A percentile compares a stretch with the other conserved stretches of the same genome.
These are phyloP conservation scores for Botryotinia globosa DNA, from an alignment of 2,329 filamentous ascomycete genomes.

Conservation along the genomic window DNA sequence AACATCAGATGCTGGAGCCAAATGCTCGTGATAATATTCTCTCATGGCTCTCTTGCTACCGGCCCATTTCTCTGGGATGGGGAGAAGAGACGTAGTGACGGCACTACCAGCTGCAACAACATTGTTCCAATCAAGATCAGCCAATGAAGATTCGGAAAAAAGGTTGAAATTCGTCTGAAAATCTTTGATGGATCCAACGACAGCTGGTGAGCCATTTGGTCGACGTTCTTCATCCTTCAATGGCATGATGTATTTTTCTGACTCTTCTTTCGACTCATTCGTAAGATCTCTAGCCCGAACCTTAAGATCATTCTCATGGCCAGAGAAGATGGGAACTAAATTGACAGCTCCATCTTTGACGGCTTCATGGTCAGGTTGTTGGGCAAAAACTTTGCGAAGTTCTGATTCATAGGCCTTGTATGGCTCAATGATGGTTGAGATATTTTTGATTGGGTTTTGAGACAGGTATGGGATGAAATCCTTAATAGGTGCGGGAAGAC, in stretches of 20 bases:
- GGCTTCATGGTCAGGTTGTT: constrained; percentile 58
- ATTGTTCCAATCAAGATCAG: constrained; percentile 77
- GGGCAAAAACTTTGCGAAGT: constrained; percentile 66
- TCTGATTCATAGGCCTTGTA: constrained; percentile 66
- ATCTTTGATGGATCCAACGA: constrained; percentile 63
- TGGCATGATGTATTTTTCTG: constrained; percentile 67
- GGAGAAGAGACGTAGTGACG: constrained; percentile 74
- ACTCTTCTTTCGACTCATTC: constrained; percentile 57
- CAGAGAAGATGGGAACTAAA: constrained; percentile 62
- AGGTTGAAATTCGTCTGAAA: constrained; percentile 78
- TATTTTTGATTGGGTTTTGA: constrained; percentile 50
- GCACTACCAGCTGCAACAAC: constrained; percentile 78
- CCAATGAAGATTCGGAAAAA: constrained; percentile 75
- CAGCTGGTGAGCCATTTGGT: constrained; percentile 60
- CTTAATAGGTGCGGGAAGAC: constrained; percentile 32
- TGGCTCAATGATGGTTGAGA: constrained; percentile 59
- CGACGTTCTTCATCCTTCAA: constrained; percentile 61
- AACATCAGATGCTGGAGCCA: constrained; percentile 81
- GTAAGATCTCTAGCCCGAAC: constrained; percentile 60
- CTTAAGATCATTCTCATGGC: constrained; percentile 55
- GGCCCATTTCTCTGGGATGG: constrained; percentile 61
- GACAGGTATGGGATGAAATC: constrained; percentile 49
- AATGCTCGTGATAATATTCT: constrained; percentile 77
- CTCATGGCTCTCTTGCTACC: constrained; percentile 61
- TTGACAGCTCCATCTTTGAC: constrained; percentile 59